A percentile compares a stretch with the other conserved stretches of the same genome.
Conservation (phyloP, 495 filamentous ascomycete genomes). For the Ascobolus immersus region DNA sequence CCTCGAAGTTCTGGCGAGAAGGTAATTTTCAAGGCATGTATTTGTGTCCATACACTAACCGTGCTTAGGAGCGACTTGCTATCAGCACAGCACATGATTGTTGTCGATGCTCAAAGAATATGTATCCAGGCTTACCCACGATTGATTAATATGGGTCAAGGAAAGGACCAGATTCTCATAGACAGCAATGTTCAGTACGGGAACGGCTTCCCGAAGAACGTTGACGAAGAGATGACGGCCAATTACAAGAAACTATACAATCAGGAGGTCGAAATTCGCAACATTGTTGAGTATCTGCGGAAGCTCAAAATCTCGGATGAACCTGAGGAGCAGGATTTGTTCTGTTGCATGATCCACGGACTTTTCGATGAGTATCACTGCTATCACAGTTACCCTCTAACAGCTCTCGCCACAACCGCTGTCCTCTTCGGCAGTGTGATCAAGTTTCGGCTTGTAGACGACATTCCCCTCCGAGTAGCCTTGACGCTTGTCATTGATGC, state of each 20-base stretch:
- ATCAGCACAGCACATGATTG: conserved; percentile 19
- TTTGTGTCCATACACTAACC: too few species aligned
- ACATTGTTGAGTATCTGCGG: conserved; percentile 56
- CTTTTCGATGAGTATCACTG: conserved; percentile 93
- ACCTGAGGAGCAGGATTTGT: conserved; percentile 67
- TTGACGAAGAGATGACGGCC: conserved; percentile 81
- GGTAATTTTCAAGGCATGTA: too few species aligned
- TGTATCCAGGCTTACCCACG: conserved; percentile 88
- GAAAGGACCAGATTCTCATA: conserved; percentile 70
- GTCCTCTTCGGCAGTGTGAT: conserved; percentile 95
- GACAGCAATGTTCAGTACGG: conserved; percentile 51
- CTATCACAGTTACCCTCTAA: conserved; percentile 78
- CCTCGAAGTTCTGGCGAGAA: conserved; percentile 49
- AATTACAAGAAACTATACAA: conserved; percentile 93
- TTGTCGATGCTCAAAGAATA: conserved; percentile 37
- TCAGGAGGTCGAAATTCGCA: conserved; percentile 51
- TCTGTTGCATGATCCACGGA: conserved; percentile 95
- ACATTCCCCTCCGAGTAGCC: conserved; percentile 71
- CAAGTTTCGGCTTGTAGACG: conserved; percentile 64
- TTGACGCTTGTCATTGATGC: conserved; percentile 91
- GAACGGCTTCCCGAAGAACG: conserved; percentile 49
- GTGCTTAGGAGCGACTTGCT: too few species aligned
- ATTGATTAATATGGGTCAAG: conserved; percentile 86
- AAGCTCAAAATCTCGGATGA: conserved; percentile 65
- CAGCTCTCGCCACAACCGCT: conserved; percentile 79